Conservation (phyloP, 2,329 filamentous ascomycete genomes). For the Xylariaceae sp. region DNA sequence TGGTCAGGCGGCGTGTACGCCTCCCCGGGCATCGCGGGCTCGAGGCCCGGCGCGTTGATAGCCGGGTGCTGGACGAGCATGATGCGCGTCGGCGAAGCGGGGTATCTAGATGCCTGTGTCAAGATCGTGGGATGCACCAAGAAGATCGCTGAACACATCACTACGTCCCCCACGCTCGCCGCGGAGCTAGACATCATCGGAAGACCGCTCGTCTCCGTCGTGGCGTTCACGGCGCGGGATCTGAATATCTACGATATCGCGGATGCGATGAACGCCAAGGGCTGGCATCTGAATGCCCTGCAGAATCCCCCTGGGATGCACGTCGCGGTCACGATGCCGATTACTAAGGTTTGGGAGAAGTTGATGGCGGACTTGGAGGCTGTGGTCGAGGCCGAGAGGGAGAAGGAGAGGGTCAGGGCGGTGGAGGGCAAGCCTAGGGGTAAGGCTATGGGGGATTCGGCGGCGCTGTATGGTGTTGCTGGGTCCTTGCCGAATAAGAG, state of each 20-base stretch:
- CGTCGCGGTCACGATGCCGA: conserved; percentile 86
- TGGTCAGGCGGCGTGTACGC: conserved; percentile 97
- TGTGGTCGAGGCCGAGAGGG: conserved; percentile 67
- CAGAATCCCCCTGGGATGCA: conserved; percentile 91
- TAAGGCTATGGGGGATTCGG: conserved; percentile 71
- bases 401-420: conserved; percentile 70
- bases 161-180: conserved; percentile 62
- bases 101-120: conserved; percentile 82
- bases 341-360: conserved; percentile 74
- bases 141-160: conserved; percentile 73
- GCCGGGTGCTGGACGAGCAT: conserved; percentile 93
- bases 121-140: conserved; percentile 85
- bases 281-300: conserved; percentile 94
- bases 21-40: conserved; percentile 86
- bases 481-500: conserved; percentile 94
- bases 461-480: conserved; percentile 90
- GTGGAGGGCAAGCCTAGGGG: conserved; percentile 67
- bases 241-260: conserved; percentile 89
- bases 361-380: conserved; percentile 69
- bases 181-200: conserved; percentile 77
- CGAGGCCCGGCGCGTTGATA: conserved; percentile 87
- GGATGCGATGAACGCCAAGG: conserved; percentile 76
- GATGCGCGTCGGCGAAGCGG: conserved; percentile 81
- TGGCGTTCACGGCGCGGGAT: conserved; percentile 80
- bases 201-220: conserved; percentile 80